Evolutionary conservation across 495 filamentous ascomycete species (phyloP).

Genomic region (Podospora tetraspora): DNA sequence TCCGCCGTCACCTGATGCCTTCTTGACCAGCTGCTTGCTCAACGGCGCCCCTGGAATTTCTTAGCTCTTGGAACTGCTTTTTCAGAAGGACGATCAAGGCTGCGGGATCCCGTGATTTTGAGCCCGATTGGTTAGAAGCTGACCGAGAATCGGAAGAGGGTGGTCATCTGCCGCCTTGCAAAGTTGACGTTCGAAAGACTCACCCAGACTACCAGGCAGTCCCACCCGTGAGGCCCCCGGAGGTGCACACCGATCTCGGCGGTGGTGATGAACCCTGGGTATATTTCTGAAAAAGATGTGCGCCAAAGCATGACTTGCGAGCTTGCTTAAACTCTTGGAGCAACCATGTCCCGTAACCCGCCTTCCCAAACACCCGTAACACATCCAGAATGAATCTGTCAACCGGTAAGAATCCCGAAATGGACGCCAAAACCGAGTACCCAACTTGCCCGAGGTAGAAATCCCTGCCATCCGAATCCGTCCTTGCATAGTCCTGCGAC

Average conservation of each 20-base stretch:
- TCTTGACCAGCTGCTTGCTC: neutral
- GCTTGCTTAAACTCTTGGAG: neutral
- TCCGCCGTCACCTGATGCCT: slow-evolving; percentile 5
- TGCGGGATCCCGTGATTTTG: neutral
- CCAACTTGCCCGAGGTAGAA: neutral
- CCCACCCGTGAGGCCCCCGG: neutral
- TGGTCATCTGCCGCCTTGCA: neutral
- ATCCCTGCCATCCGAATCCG: neutral
- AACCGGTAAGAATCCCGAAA: neutral
- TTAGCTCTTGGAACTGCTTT: neutral
- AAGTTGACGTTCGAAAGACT: neutral
- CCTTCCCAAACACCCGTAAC: neutral
- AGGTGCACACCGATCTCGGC: neutral
- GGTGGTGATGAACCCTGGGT: neutral
- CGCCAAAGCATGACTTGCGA: neutral
- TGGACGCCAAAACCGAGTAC: neutral
- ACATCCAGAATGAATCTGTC: neutral
- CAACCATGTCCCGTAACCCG: neutral
- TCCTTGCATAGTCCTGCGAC: neutral
- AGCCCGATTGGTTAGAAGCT: slow-evolving; percentile 5
- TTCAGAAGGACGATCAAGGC: neutral
- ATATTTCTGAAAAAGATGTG: neutral
- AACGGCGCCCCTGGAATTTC: neutral
- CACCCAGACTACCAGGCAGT: neutral
- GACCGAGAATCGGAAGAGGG: neutral